phyloP scores from a whole-genome alignment of 176 grass and related monocot genomes.

The Musa schizocarpa region DNA sequence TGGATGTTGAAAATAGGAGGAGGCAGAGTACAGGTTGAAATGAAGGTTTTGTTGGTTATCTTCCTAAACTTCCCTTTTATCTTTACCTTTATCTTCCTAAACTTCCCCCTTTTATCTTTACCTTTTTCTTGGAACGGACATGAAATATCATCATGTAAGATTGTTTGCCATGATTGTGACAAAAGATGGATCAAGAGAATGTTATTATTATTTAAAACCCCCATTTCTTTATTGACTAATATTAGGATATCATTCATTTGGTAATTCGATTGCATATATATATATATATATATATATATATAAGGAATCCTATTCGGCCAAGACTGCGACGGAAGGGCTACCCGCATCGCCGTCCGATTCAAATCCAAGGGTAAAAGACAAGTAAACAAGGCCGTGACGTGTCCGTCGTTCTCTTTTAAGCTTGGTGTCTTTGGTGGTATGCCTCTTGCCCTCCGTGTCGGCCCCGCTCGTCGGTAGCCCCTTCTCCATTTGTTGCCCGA shows the following conservation, averaged over 20 bases:
- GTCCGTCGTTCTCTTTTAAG: background rate
- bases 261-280: background rate
- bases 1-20: background rate
- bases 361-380: background rate
- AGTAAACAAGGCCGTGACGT: background rate
- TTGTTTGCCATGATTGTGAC: conserved; percentile 4
- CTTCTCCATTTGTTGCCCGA: background rate
- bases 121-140: background rate
- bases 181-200: background rate
- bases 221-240: background rate
- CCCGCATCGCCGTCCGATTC: background rate
- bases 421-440: background rate
- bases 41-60: background rate
- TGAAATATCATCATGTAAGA: background rate
- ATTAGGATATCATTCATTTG: background rate
- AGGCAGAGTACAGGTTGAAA: background rate
- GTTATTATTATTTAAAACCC: background rate
- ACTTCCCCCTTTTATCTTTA: background rate
- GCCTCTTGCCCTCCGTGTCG: background rate
- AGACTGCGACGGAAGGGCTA: background rate
- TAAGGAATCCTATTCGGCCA: too few species aligned
- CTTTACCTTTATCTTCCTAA: background rate
- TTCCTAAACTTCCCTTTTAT: background rate
- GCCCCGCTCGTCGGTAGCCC: background rate
- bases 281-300: background rate